Base-by-base conservation (phyloP, 495 filamentous ascomycete species). In the Polyplosphaeria fusca region DNA sequence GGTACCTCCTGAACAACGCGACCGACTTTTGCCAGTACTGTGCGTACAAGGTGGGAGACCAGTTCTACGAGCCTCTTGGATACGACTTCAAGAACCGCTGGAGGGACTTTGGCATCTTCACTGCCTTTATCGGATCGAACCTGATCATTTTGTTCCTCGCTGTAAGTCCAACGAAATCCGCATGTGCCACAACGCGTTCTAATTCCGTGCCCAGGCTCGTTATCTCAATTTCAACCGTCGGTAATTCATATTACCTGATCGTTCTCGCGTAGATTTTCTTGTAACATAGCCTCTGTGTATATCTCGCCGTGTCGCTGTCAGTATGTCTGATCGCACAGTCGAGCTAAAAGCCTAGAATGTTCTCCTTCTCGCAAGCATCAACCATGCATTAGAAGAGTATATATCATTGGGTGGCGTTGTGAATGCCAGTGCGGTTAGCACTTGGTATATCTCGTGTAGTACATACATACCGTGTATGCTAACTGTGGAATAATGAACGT, bases 71-170 rank as follows among this genome's bases (percentile, higher is more conserved):
- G 39, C 74, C 79, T 0, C 74, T 93, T 13, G 76, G 77, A 0
- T 79, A 91, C 66, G 70, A 62, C 13, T 94, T 83, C 53, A 74
- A 78, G 26, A 68, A 86, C 49, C 69, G 89, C 12, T 93, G 89
- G 88, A 75, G 89, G 35, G 89, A 94, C 63, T 55, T 91, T 58
- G 89, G 88, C 2, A 91, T 93, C 49, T 84, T 87, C 51, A 46
- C 79, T 18, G 83, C 82, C 11, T 94, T 86, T 64, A 73, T 89
- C 43, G 86, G 74, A n/a, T 86, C 80, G 54, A 92, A 91, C 66
- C 65, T 91, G 66, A 78, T 89, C 18, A 81, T 94, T 49, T 64
- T 94, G 39, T 88, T 90, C 62, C 9, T 85, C 20, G 87, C 82
- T 37, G 80, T 82, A 75, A 77, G 80, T 61, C 38, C n/a, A n/a